These are phyloP conservation scores for Rhizoctonia solani DNA, from an alignment of 1,284 basidiomycete species.

Conservation along the genomic window DNA sequence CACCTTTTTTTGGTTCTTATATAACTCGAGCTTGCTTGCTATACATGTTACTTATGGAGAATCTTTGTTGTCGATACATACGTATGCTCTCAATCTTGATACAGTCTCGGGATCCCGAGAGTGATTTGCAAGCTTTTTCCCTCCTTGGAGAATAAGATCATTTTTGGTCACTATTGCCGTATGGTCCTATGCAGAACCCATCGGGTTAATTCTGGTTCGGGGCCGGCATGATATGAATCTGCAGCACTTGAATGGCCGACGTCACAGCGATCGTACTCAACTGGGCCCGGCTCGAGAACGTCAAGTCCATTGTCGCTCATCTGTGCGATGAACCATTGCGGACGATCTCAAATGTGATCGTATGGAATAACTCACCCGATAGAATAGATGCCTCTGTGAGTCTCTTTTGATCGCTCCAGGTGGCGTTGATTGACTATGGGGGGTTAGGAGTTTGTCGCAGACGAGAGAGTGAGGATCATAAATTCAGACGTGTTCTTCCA, in stretches of 20 bases:
- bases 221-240: too few relatives aligned
- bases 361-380: slow-evolving; percentile 13
- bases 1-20: too few relatives aligned
- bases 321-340: slow-evolving; percentile 9
- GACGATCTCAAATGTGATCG: slow-evolving; percentile 2
- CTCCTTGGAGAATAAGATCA: too few relatives aligned
- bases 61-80: neutral
- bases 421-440: neutral
- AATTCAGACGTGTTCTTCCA: slow-evolving; percentile 20
- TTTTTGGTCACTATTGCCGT: too few relatives aligned
- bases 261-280: slow-evolving; percentile 22
- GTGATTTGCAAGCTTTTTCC: too few relatives aligned
- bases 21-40: neutral
- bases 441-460: slow-evolving; percentile 2
- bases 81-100: too few relatives aligned
- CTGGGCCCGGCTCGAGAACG: slow-evolving; percentile 20
- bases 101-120: too few relatives aligned
- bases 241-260: neutral
- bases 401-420: neutral
- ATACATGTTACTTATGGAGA: neutral
- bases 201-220: too few relatives aligned
- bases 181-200: too few relatives aligned
- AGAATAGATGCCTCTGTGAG: neutral
- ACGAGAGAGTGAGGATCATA: slow-evolving; percentile 4
- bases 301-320: slow-evolving; percentile 13